Percentiles rank a stretch among this genome's conserved stretches.
phyloP scores from a whole-genome alignment of 495 filamentous ascomycete genomes.

The Hyaloscypha finlandica region DNA sequence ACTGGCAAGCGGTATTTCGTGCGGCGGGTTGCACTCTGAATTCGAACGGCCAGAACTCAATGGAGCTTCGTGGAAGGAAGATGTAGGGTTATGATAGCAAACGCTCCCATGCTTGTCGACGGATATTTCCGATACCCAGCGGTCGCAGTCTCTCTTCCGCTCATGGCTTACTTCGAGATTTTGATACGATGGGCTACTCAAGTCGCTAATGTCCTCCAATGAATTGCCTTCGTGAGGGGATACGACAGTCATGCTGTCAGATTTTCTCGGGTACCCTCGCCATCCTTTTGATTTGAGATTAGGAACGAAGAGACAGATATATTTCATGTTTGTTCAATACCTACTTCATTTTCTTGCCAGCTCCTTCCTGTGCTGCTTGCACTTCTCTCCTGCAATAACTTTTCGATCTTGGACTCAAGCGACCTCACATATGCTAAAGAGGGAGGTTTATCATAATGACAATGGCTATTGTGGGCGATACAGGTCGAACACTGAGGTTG shows the following conservation, averaged over 20 bases:
- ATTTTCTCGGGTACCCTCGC: too few species aligned
- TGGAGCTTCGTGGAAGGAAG: neutral
- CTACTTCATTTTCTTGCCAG: neutral
- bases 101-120: neutral
- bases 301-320: too few species aligned
- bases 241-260: too few species aligned
- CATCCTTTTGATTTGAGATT: too few species aligned
- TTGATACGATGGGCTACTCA: neutral
- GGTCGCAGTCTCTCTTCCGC: neutral
- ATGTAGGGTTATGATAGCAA: conserved; percentile 7
- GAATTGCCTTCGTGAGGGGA: too few species aligned
- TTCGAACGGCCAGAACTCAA: neutral
- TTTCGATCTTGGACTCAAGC: neutral
- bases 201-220: neutral
- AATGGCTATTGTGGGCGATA: neutral
- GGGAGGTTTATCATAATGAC: conserved; percentile 1
- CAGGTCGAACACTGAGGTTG: neutral
- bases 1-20: too few species aligned
- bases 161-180: neutral
- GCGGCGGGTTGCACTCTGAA: too few species aligned
- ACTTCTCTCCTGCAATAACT: neutral
- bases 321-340: too few species aligned
- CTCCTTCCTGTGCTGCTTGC: neutral
- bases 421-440: neutral
- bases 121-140: neutral